Evolutionary conservation across 495 filamentous ascomycete genomes (phyloP).

Genomic region (Neurospora pannonica): DNA sequence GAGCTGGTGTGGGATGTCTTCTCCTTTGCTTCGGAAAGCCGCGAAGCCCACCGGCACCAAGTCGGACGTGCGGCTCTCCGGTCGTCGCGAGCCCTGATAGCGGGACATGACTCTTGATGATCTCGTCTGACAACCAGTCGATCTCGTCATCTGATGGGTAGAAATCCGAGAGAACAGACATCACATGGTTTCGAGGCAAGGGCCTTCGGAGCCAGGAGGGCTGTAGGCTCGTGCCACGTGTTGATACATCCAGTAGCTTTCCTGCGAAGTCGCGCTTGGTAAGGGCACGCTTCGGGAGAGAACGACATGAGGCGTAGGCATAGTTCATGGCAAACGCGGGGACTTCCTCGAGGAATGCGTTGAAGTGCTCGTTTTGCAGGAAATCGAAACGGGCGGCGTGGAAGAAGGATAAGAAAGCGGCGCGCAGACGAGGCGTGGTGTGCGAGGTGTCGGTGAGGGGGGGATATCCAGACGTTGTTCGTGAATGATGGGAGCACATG

Average conservation of each 20-base stretch:
- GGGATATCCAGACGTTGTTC: no score
- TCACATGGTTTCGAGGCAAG: background rate
- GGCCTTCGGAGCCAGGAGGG: background rate
- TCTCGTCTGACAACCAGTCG: background rate
- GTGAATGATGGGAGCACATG: no score
- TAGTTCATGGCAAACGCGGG: no score
- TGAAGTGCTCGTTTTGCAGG: constrained; percentile 9
- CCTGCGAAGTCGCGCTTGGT: background rate
- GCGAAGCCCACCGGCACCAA: background rate
- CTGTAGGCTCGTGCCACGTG: background rate
- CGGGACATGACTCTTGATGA: background rate
- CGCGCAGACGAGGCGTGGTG: constrained; percentile 1
- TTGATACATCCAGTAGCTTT: background rate
- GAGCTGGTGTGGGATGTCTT: no score
- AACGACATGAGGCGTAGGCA: no score
- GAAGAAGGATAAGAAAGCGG: constrained; percentile 9
- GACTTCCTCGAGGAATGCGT: constrained; percentile 6
- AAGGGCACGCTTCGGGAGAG: background rate
- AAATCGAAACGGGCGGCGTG: constrained; percentile 15
- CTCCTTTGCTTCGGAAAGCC: background rate
- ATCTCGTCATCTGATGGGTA: background rate
- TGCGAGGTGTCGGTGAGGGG: background rate
- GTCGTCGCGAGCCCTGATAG: background rate
- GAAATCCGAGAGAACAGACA: background rate
- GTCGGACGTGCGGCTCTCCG: background rate